Base-by-base conservation (phyloP, 2,329 filamentous ascomycete species). In the Talaromyces sp. region DNA sequence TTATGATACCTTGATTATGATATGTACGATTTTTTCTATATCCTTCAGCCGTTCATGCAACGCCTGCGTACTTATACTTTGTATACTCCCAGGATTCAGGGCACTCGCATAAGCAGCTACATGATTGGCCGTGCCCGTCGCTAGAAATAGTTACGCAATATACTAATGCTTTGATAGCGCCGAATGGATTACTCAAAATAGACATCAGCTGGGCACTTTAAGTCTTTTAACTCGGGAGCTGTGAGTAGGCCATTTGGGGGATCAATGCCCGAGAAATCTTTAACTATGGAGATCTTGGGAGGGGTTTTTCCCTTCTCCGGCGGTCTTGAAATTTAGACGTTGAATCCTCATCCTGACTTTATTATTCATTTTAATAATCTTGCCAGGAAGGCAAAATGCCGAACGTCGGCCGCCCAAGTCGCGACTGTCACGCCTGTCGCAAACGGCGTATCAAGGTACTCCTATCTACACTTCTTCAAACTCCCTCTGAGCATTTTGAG, bases 141-240 rank as follows among this genome's bases (percentile, higher is more conserved):
- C 33, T 37, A 54, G 10, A 19, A 35, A 47, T 14, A 47, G 22
- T 22, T 22, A 22, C 22, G 22, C 22, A 22, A 22, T 22, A 27
- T 35, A 35, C 9, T 2, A 35, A 6, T 47, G 37, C 10, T 33
- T n/a, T 54, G 16, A 31, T 54, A 54, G 50, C 50, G 31, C 50
- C 50, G 50, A 54, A 54, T 54, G 50, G 50, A 35, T 54, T 54
- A 54, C 50, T 54, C n/a, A 54, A 54, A 54, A 35, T 31, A 54
- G 50, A 54, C 10, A 13, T 9, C 41, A 43, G 41, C 41, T 43
- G 41, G 16, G n/a, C n/a, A 43, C 5, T 6, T 31, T 31, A 31
- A 31, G 27, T 31, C n/a, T 3, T 3, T 35, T 7, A 50, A 16
- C 13, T 27, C 27, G 47, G 13, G 11, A 47, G 45, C 11, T 47